A percentile compares a stretch with the other conserved stretches of the same genome.
Evolutionary conservation across 345 rosid species (phyloP).

Genomic region (Lepidium africanum): DNA sequence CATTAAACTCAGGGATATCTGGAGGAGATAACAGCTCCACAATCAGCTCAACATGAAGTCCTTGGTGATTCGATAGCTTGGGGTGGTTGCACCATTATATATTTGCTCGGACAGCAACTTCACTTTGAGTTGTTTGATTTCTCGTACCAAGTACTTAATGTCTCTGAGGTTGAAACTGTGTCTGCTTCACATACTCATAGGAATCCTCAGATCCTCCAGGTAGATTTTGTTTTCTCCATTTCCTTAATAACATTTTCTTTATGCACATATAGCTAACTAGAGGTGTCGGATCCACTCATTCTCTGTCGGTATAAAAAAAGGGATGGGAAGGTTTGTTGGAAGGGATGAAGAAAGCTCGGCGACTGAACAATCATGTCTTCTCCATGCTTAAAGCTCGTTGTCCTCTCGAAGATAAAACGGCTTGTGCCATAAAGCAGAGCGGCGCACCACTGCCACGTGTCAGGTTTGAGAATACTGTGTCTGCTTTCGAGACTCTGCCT

Average conservation of each 20-base stretch:
- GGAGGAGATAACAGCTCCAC: slow-evolving; percentile 54
- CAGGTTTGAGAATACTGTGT: slow-evolving; percentile 88
- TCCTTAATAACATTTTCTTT: background rate
- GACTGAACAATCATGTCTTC: slow-evolving; percentile 95
- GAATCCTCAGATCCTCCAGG: slow-evolving; percentile 60
- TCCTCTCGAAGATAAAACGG: slow-evolving; percentile 91
- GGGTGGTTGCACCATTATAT: slow-evolving; percentile 97
- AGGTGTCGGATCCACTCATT: background rate
- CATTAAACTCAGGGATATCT: slow-evolving; percentile 59
- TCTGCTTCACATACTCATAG: slow-evolving; percentile 47
- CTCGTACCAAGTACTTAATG: slow-evolving; percentile 91
- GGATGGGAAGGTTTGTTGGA: slow-evolving; percentile 90
- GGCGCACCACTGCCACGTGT: slow-evolving; percentile 90
- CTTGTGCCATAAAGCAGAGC: slow-evolving; percentile 95
- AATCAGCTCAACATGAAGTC: slow-evolving; percentile 46
- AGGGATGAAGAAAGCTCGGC: slow-evolving; percentile 95
- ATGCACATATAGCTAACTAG: background rate
- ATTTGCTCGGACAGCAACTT: slow-evolving; percentile 94
- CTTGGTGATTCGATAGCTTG: slow-evolving; percentile 93
- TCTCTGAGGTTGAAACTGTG: slow-evolving; percentile 85
- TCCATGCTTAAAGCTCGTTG: slow-evolving; percentile 97
- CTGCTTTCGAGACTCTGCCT: slow-evolving; percentile 94
- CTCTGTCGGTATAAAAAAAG: slow-evolving; percentile 24
- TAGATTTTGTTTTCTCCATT: slow-evolving; percentile 17
- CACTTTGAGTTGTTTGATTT: slow-evolving; percentile 97